These are phyloP conservation scores for Nidularia pulvinata DNA, from an alignment of 768 basidiomycete species.

Conservation along the genomic window DNA sequence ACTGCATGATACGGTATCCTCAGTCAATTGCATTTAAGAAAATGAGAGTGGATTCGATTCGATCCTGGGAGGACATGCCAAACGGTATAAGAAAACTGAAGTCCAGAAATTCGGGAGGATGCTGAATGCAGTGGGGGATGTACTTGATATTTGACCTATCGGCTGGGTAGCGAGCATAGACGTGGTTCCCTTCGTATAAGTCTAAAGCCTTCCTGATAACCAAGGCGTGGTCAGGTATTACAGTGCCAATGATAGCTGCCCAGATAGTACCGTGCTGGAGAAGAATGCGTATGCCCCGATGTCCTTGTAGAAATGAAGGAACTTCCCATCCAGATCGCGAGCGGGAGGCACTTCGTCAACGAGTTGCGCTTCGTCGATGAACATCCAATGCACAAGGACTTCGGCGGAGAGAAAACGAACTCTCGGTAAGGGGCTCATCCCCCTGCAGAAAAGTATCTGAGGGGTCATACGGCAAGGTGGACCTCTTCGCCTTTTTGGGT, in stretches of 20 bases:
- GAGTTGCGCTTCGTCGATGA: conserved; percentile 9
- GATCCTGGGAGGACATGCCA: not conserved
- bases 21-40: conserved; percentile 1
- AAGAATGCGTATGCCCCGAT: conserved; percentile 4
- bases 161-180: conserved; percentile 9
- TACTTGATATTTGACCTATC: conserved; percentile 8
- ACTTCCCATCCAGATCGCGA: not conserved
- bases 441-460: conserved; percentile 5
- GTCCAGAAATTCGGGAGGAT: conserved; percentile 3
- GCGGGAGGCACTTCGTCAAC: not conserved
- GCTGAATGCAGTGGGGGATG: conserved; percentile 6
- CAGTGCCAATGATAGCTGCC: conserved; percentile 9
- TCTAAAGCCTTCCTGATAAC: conserved; percentile 6
- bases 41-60: conserved; percentile 5
- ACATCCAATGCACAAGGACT: conserved; percentile 5
- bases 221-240: conserved; percentile 2
- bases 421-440: not conserved
- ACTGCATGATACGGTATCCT: conserved; percentile 2
- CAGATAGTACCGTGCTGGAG: conserved; percentile 8
- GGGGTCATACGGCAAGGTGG: conserved; percentile 7
- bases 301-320: not conserved
- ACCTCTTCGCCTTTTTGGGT: not conserved
- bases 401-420: not conserved
- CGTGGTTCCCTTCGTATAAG: conserved; percentile 7
- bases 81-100: conserved; percentile 4